Base-by-base conservation (phyloP, 805 yeast species). In the Teunomyces aglyptinius region DNA sequence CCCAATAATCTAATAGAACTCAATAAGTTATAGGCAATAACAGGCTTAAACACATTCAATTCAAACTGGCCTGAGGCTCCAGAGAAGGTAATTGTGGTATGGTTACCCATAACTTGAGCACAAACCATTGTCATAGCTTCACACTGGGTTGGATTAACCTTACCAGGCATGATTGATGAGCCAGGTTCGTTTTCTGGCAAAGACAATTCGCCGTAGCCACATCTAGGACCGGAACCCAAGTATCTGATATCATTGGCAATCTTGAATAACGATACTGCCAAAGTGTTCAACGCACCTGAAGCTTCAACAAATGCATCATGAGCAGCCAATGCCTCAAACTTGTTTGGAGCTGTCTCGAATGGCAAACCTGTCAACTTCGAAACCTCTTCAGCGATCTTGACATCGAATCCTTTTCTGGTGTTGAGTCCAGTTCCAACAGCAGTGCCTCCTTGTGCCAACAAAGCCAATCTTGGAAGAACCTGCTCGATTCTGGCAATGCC, bases 341-440 rank as follows among this genome's bases (percentile, higher is more conserved):
- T 67, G 63, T 67, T 67, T 10, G 73, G 73, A 6, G 73, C 73
- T 22, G 73, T 66, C 51, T 61, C 49, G 51, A 67, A 67, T 4
- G 45, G 49, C 49, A 63, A 60, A 13, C 71, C 71, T 10, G 71
- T 66, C 51, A 65, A 49, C 13, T 57, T 56, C 32, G 69, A 55
- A 10, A 67, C 69, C 51, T 67, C 63, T 48, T 51, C 56, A 20
- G 73, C 73, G 39, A 67, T 59, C 44, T 60, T 54, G 39, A 58
- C 64, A 52, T 67, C 73, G 55, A 64, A 67, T n/a, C 68, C 69
- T 52, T 59, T 64, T 46, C 46, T 61, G 52, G 73, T 66, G 60
- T 67, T 67, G 51, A 67, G 60, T 6, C 73, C 73, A 42, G 73
- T 67, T 8, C 73, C 73, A n/a, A 67, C 73, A 38, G 73, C 73